Conservation (phyloP, 306 rosid species). For the Hippophae tibetana region DNA sequence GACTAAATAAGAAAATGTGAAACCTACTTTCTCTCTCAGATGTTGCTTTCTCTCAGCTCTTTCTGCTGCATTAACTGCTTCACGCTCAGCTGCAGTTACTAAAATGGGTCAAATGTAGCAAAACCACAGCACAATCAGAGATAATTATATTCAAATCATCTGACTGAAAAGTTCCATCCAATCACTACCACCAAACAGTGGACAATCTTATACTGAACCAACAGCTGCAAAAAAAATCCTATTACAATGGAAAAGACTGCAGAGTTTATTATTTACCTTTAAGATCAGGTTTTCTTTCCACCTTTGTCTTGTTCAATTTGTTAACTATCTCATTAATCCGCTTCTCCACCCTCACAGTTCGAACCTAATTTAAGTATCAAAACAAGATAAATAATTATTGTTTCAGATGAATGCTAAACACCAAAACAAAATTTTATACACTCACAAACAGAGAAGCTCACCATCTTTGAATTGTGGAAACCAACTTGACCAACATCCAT, state of each 20-base stretch:
- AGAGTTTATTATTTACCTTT: conserved; percentile 46
- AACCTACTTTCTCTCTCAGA: conserved; percentile 75
- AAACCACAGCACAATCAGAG: too few relatives aligned
- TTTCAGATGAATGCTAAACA: too few relatives aligned
- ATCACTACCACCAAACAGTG: too few relatives aligned
- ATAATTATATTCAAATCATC: too few relatives aligned
- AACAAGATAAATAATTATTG: too few relatives aligned
- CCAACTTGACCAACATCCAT: conserved; percentile 99
- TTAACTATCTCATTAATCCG: conserved; percentile 83
- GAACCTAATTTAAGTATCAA: conserved; percentile 40
- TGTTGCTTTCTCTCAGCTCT: conserved; percentile 79
- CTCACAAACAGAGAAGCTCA: conserved; percentile 18
- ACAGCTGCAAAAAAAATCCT: neutral
- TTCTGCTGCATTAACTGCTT: conserved; percentile 89
- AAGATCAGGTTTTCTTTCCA: conserved; percentile 87
- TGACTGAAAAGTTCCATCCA: too few relatives aligned
- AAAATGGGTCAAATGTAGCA: neutral
- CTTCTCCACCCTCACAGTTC: conserved; percentile 87
- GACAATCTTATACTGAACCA: too few relatives aligned
- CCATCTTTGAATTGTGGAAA: conserved; percentile 74
- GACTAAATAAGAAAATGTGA: neutral
- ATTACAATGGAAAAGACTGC: conserved; percentile 2
- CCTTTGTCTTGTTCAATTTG: conserved; percentile 81
- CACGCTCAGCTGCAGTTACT: conserved; percentile 65
- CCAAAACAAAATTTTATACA: neutral